Evolutionary conservation across 768 basidiomycete genomes (phyloP).

Genomic region (Lentinus tigrinus): DNA sequence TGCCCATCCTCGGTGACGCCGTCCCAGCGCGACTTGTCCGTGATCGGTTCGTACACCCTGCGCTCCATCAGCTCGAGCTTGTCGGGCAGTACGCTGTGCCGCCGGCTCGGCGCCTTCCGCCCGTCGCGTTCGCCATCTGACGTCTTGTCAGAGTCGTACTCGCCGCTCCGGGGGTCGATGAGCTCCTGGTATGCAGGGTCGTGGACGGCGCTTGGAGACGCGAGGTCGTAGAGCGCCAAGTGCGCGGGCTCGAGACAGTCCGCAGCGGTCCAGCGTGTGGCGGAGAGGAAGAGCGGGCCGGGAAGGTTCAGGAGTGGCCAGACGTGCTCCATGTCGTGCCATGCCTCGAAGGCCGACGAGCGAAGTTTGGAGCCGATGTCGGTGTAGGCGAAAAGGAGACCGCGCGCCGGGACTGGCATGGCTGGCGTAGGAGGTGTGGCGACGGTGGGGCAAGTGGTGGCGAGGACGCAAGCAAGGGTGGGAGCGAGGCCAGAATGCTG

Average conservation of each 20-base stretch:
- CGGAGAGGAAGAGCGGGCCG: conserved; percentile 29
- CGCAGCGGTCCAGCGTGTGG: conserved; percentile 28
- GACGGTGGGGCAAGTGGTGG: too few species aligned
- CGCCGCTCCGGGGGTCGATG: background rate
- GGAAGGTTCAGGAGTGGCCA: conserved; percentile 33
- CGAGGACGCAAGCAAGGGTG: background rate
- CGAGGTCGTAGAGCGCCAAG: conserved; percentile 37
- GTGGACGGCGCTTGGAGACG: conserved; percentile 28
- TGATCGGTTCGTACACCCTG: conserved; percentile 28
- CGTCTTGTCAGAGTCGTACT: conserved; percentile 21
- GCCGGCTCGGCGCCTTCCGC: conserved; percentile 19
- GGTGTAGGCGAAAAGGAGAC: background rate
- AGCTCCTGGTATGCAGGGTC: conserved; percentile 33
- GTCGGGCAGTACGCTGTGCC: conserved; percentile 20
- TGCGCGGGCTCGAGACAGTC: conserved; percentile 32
- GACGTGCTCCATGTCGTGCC: conserved; percentile 48
- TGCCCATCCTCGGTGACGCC: conserved; percentile 13
- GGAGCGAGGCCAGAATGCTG: background rate
- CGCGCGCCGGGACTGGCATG: background rate
- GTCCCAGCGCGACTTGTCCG: conserved; percentile 14
- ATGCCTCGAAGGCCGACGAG: background rate
- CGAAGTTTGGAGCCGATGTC: background rate
- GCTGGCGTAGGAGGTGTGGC: background rate
- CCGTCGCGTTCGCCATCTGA: conserved; percentile 30
- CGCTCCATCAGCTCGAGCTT: conserved; percentile 33